Evolutionary conservation across 768 basidiomycete species (phyloP).

Genomic region (Tephrocybe sp.): DNA sequence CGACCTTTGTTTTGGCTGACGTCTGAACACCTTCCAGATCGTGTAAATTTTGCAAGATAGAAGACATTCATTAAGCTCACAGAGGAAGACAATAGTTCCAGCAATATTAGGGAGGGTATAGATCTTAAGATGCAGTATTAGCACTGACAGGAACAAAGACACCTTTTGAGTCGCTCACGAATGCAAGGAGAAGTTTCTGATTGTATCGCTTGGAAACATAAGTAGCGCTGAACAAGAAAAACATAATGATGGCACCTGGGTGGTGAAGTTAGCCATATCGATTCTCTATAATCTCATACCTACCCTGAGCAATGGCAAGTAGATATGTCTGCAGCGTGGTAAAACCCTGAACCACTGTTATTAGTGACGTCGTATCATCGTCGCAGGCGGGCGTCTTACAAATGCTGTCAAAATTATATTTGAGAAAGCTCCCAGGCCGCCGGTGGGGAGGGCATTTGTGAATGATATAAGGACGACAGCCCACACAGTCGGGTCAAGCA

Average conservation of each 20-base stretch:
- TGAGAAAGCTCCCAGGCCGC: constrained; percentile 51
- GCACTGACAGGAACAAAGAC: background rate
- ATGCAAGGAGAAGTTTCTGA: constrained; percentile 46
- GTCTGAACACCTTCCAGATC: constrained; percentile 35
- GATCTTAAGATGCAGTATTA: constrained; percentile 22
- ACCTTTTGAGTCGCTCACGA: constrained; percentile 26
- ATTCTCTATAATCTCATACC: background rate
- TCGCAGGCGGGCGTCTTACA: too few relatives aligned
- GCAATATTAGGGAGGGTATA: constrained; percentile 49
- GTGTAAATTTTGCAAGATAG: background rate
- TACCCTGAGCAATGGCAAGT: constrained; percentile 50
- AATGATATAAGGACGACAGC: constrained; percentile 45
- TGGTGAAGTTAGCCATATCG: constrained; percentile 12
- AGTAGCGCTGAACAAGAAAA: constrained; percentile 42
- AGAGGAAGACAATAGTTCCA: constrained; percentile 50
- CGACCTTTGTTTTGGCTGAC: constrained; percentile 38
- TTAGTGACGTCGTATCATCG: background rate
- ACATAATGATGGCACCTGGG: constrained; percentile 39
- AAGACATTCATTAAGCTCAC: constrained; percentile 15
- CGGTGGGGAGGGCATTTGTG: constrained; percentile 46
- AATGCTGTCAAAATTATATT: constrained; percentile 52
- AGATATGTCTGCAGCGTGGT: constrained; percentile 49
- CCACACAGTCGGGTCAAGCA: constrained; percentile 48
- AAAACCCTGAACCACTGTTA: constrained; percentile 36
- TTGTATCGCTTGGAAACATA: constrained; percentile 40